Evolutionary conservation across 768 basidiomycete genomes (phyloP).

Genomic region (Pleurotus djamor): DNA sequence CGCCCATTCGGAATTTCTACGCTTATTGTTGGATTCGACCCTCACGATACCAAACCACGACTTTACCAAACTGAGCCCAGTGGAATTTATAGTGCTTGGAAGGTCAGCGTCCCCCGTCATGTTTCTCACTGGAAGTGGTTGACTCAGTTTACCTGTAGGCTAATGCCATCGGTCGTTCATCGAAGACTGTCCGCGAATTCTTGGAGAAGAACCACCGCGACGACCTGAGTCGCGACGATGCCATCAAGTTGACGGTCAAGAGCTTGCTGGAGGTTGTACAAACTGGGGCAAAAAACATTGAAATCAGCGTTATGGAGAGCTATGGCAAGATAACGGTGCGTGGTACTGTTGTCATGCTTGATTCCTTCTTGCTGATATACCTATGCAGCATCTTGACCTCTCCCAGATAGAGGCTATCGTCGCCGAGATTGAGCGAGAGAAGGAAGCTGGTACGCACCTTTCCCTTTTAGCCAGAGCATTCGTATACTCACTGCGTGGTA

Average conservation of each 20-base stretch:
- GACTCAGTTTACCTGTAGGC: conserved; percentile 51
- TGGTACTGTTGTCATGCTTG: conserved; percentile 9
- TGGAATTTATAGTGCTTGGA: conserved; percentile 99
- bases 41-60: conserved; percentile 81
- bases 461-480: background rate
- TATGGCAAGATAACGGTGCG: conserved; percentile 90
- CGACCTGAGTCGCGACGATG: conserved; percentile 83
- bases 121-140: background rate
- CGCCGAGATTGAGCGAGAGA: conserved; percentile 92
- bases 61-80: conserved; percentile 97
- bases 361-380: conserved; percentile 2
- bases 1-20: conserved; percentile 98
- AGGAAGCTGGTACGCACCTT: conserved; percentile 75
- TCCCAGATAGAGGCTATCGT: conserved; percentile 92
- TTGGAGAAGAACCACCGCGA: conserved; percentile 98
- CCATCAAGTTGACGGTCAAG: conserved; percentile 94
- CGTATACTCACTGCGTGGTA: conserved; percentile 23
- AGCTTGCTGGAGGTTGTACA: conserved; percentile 96
- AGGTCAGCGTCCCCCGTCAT: conserved; percentile 46
- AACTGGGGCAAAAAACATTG: conserved; percentile 99
- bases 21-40: conserved; percentile 95
- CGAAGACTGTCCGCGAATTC: conserved; percentile 98
- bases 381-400: conserved; percentile 73
- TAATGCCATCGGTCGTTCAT: conserved; percentile 96
- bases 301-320: conserved; percentile 96